Percentiles rank a stretch among this genome's conserved stretches.
Evolutionary conservation across 2,329 filamentous ascomycete species (phyloP).

Genomic region (Pseudogymnoascus sp.): DNA sequence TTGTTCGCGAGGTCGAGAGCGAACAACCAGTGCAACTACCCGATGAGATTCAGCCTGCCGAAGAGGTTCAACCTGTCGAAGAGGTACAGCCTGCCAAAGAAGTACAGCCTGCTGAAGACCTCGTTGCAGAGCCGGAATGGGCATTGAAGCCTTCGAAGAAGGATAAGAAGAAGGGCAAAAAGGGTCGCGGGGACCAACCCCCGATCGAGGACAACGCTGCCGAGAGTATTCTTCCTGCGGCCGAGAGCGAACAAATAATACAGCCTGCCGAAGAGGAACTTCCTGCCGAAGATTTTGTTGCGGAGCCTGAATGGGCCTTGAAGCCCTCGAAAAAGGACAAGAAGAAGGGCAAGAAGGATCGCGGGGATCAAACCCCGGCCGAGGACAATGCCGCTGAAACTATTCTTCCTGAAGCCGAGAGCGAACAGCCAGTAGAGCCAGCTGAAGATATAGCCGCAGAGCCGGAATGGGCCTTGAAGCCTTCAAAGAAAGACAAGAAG

Average conservation of each 20-base stretch:
- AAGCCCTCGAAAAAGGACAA: conserved; percentile 18
- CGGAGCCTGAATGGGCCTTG: neutral
- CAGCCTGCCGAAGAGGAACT: neutral
- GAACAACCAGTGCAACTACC: neutral
- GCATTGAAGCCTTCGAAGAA: conserved; percentile 27
- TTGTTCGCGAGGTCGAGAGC: neutral
- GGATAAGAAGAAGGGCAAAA: conserved; percentile 32
- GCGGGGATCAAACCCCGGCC: neutral
- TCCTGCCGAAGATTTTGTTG: neutral
- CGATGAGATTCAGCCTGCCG: conserved; percentile 14
- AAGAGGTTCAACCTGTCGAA: conserved; percentile 14
- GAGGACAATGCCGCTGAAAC: neutral
- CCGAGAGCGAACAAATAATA: neutral
- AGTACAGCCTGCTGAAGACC: neutral
- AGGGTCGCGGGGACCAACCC: neutral
- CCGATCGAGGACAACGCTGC: neutral
- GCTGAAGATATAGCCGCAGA: neutral
- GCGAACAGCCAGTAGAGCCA: neutral
- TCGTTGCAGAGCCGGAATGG: neutral
- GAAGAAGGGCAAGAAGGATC: conserved; percentile 30
- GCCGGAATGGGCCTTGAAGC: neutral
- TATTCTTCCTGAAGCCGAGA: neutral
- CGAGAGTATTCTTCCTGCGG: neutral
- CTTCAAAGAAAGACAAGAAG: conserved; percentile 36
- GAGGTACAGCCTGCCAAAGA: neutral